Conservation (phyloP, 176 grass and related monocot species). For the Musa itinerans region DNA sequence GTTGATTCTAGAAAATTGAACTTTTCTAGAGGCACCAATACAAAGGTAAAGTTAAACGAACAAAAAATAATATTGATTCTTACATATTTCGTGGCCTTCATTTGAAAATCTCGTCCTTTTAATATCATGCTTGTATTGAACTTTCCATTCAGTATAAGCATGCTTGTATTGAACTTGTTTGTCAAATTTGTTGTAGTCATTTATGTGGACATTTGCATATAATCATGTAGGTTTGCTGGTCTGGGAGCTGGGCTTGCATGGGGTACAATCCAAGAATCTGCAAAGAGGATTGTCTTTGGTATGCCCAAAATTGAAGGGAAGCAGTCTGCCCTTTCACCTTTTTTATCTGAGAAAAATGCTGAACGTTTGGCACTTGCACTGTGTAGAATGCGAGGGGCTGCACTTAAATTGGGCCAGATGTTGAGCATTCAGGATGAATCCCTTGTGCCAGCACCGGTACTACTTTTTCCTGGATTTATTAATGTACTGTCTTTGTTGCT, state of each 20-base stretch:
- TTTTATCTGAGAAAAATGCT: slow-evolving; percentile 91
- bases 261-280: slow-evolving; percentile 75
- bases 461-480: background rate
- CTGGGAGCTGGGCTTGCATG: slow-evolving; percentile 71
- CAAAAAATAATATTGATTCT: too few relatives aligned
- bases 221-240: slow-evolving; percentile 63
- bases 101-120: too few relatives aligned
- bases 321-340: slow-evolving; percentile 55
- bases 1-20: background rate
- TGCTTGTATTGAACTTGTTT: background rate
- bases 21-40: too few relatives aligned
- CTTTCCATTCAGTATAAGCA: background rate
- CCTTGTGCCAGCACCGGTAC: slow-evolving; percentile 79
- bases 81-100: too few relatives aligned
- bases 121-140: background rate
- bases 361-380: slow-evolving; percentile 76
- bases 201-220: background rate
- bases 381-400: slow-evolving; percentile 86
- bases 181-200: background rate
- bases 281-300: slow-evolving; percentile 60
- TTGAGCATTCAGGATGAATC: slow-evolving; percentile 97
- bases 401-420: slow-evolving; percentile 87
- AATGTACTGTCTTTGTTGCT: background rate
- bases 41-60: too few relatives aligned
- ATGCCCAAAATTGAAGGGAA: slow-evolving; percentile 45